A percentile compares a stretch with the other conserved stretches of the same genome.
phyloP scores from a whole-genome alignment of 1,284 basidiomycete genomes.

The Volvariella volvacea region DNA sequence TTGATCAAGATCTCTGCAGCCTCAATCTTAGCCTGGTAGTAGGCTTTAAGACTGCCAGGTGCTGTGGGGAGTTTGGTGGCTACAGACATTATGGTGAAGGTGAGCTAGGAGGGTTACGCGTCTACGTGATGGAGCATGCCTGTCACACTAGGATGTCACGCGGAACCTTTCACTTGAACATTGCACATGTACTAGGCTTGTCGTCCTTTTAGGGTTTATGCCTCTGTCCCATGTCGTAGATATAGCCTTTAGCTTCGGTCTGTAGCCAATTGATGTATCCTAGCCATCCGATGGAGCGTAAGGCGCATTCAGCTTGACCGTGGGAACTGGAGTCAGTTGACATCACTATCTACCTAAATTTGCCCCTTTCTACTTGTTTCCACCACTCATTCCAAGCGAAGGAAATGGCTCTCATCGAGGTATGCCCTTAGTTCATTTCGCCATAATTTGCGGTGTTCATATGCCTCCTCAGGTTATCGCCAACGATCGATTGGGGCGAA shows the following conservation, averaged over 20 bases:
- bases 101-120: not conserved
- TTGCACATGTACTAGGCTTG: no score
- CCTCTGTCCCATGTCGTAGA: no score
- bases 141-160: no score
- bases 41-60: constrained; percentile 71
- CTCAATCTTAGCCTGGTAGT: constrained; percentile 96
- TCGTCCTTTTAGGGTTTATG: no score
- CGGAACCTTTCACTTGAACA: no score
- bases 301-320: not conserved
- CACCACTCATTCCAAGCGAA: not conserved
- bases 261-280: no score
- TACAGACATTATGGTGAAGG: constrained; percentile 37
- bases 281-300: no score
- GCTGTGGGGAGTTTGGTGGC: constrained; percentile 40
- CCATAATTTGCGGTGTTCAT: not conserved
- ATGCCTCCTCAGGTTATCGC: constrained; percentile 72
- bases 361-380: not conserved
- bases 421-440: constrained; percentile 16
- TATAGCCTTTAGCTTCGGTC: no score
- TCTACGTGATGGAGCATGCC: no score
- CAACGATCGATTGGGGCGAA: constrained; percentile 93
- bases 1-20: constrained; percentile 89
- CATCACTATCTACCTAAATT: not conserved
- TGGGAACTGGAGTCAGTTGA: not conserved
- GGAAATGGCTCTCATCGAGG: constrained; percentile 55